Evolutionary conservation across 345 rosid genomes (phyloP), one percentile per base, ranked within the genome.

Genomic region (Salix arbutifolia): DNA sequence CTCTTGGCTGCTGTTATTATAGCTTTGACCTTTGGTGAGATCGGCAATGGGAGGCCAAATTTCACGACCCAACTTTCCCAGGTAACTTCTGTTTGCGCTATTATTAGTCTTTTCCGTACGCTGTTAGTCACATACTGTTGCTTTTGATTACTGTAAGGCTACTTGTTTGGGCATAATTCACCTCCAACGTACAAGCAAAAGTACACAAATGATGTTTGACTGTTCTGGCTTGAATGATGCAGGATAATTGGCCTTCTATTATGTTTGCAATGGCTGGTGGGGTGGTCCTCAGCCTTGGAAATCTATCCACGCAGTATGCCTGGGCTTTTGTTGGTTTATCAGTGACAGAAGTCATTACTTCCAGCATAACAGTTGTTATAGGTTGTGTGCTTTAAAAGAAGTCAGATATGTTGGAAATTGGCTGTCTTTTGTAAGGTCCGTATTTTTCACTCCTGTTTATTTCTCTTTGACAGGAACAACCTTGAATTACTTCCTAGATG

Each of bases 301-400:
- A 92, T 77, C 81, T 94, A 18, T 71, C 91, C n/a, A 85, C 97
- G 35, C 98, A 94, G 74, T 94, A 92, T 79, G 94, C 96, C 73
- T 88, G 89, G 89, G 94, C 98, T 76, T 87, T 92, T 76, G 94
- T 91, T 58, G 98, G 98, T 61, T 80, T 94, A 74, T 91, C 98
- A 2, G 95, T 94, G 7, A 89, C 91, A 19, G 91, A 90, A 86
- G 97, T 94, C 30, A 80, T 94, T 76, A 6, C 88, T 61, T 85
- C 86, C 21, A 88, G 98, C 84, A 88, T 92, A 50, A 86, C 91
- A 0, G 97, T 94, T 73, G 91, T 94, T 70, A 85, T 91, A 86
- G 97, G 97, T 92, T 28, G 17, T 35, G 80, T 37, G 31, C 56
- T 19, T 26, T 30, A 0, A 30, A 53, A 21, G 12, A 48, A 16